A percentile compares a stretch with the other conserved stretches of the same genome.
Evolutionary conservation across 2,329 filamentous ascomycete genomes (phyloP).

Genomic region (Ophiostoma quercus): DNA sequence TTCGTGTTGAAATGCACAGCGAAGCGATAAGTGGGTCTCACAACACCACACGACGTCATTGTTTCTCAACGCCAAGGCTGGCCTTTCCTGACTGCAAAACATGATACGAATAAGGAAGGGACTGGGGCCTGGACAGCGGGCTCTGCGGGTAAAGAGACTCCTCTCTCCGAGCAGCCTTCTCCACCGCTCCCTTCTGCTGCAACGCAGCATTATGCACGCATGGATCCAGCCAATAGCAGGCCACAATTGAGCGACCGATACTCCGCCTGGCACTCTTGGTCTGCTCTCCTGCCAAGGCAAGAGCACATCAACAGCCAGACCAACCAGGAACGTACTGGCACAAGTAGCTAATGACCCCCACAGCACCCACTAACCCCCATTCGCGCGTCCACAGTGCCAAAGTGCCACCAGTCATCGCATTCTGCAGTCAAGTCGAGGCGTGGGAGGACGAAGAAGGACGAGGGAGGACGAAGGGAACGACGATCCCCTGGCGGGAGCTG

Average conservation of each 20-base stretch:
- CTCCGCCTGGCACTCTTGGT: not conserved
- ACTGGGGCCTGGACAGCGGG: no score
- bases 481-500: not conserved
- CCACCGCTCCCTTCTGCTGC: not conserved
- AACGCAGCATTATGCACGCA: not conserved
- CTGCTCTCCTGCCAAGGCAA: not conserved
- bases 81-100: not conserved
- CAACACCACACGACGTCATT: conserved; percentile 5
- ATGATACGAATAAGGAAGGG: not conserved
- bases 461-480: not conserved
- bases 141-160: not conserved
- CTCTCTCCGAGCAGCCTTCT: not conserved
- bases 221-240: not conserved
- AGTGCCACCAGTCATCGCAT: not conserved
- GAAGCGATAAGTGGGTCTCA: not conserved
- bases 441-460: not conserved
- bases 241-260: not conserved
- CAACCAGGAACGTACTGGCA: conserved; percentile 5
- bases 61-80: conserved; percentile 10
- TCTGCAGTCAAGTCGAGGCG: no score
- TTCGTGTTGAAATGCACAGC: not conserved
- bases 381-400: not conserved
- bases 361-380: not conserved
- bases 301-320: not conserved
- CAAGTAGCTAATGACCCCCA: conserved; percentile 3